Evolutionary conservation across 768 basidiomycete genomes (phyloP).

Genomic region (Boletus tomentosulus): DNA sequence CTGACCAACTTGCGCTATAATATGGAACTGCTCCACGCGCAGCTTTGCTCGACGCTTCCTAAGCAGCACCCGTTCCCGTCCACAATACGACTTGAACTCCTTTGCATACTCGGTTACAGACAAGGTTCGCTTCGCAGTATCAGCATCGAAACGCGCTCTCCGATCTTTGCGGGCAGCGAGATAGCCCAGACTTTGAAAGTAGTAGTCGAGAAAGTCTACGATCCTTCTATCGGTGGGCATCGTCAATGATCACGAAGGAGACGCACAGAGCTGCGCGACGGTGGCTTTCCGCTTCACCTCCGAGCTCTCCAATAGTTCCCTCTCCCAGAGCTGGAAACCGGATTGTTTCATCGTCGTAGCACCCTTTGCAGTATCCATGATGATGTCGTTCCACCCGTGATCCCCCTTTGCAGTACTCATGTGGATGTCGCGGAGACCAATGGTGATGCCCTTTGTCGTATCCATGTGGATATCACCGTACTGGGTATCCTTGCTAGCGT

Average conservation of each 20-base stretch:
- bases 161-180: constrained; percentile 83
- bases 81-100: constrained; percentile 91
- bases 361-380: constrained; percentile 49
- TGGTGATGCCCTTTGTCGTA: constrained; percentile 61
- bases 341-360: constrained; percentile 48
- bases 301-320: constrained; percentile 72
- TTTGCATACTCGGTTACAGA: constrained; percentile 52
- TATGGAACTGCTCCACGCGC: constrained; percentile 92
- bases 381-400: constrained; percentile 49
- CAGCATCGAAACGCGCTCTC: constrained; percentile 74
- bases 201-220: constrained; percentile 94
- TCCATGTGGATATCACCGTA: constrained; percentile 72
- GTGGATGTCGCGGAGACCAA: constrained; percentile 46
- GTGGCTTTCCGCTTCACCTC: constrained; percentile 96
- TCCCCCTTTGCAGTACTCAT: constrained; percentile 64
- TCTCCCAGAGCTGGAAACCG: constrained; percentile 75
- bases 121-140: constrained; percentile 69
- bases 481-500: constrained; percentile 20
- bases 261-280: constrained; percentile 92
- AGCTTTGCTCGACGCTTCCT: constrained; percentile 90
- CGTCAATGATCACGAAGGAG: constrained; percentile 2
- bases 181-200: constrained; percentile 93
- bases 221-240: constrained; percentile 10
- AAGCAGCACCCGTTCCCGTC: constrained; percentile 90
- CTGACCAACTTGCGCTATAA: constrained; percentile 98